A percentile compares a stretch with the other conserved stretches of the same genome.
Evolutionary conservation across 495 filamentous ascomycete genomes (phyloP).

Genomic region (Penicillium dipodomyicola): DNA sequence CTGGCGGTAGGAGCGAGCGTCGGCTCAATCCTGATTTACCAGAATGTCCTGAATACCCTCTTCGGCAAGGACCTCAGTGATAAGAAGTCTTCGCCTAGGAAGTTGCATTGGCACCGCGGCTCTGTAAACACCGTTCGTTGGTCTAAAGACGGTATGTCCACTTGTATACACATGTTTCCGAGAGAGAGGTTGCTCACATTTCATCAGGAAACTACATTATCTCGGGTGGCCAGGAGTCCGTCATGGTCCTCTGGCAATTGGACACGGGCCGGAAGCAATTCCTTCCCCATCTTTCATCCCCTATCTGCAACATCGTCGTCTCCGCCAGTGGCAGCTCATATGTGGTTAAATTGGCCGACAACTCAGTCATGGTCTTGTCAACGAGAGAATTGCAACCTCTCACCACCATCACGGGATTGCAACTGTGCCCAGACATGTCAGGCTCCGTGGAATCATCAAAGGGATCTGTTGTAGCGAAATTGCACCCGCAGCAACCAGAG

Average conservation of each 20-base stretch:
- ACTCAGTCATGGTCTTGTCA: constrained; percentile 82
- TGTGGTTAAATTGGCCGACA: constrained; percentile 80
- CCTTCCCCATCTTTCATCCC: constrained; percentile 82
- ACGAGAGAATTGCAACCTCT: constrained; percentile 82
- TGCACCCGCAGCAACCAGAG: constrained; percentile 56
- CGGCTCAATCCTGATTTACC: constrained; percentile 76
- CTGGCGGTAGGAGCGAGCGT: constrained; percentile 70
- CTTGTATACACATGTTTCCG: not conserved
- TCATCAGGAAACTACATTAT: constrained; percentile 86
- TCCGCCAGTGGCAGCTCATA: constrained; percentile 78
- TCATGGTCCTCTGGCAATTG: constrained; percentile 92
- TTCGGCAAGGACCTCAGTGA: constrained; percentile 33
- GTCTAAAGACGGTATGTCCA: constrained; percentile 78
- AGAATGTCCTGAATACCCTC: constrained; percentile 64
- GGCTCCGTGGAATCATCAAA: constrained; percentile 21
- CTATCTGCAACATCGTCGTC: constrained; percentile 78
- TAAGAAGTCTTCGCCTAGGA: constrained; percentile 44
- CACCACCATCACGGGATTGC: constrained; percentile 77
- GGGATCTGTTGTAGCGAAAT: constrained; percentile 21
- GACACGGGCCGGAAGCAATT: constrained; percentile 76
- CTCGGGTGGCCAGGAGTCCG: constrained; percentile 87
- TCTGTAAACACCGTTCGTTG: constrained; percentile 78
- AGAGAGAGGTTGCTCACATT: constrained; percentile 6
- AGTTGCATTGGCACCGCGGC: constrained; percentile 87
- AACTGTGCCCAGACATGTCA: constrained; percentile 43